These are phyloP conservation scores for Zoysia matrella DNA, from an alignment of 202 grass and related monocot species.

Conservation along the genomic window DNA sequence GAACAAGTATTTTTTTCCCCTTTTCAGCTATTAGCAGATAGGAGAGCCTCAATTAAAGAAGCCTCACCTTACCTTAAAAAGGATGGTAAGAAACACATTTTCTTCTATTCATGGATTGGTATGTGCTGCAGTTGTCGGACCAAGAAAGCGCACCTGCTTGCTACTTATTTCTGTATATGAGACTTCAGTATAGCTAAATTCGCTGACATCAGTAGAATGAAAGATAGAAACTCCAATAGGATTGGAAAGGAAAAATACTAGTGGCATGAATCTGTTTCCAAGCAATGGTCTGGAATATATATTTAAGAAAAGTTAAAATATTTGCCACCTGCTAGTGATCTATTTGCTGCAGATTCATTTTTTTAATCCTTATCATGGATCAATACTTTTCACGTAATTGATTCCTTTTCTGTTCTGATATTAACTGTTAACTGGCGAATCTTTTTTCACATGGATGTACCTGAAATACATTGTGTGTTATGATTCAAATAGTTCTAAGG, in stretches of 20 bases:
- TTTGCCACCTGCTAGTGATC: too few species aligned
- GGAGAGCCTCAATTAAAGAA: constrained; percentile 51
- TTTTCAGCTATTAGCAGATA: constrained; percentile 70
- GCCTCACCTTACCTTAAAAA: constrained; percentile 47
- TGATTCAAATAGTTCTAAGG: background rate
- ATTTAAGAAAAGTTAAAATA: too few species aligned
- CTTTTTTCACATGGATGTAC: constrained; percentile 6
- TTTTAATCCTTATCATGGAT: too few species aligned
- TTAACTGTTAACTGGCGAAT: background rate
- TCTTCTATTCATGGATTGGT: constrained; percentile 26
- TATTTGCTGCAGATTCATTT: too few species aligned
- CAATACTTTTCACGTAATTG: too few species aligned
- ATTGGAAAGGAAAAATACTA: background rate
- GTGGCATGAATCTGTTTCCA: too few species aligned
- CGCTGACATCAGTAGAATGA: background rate
- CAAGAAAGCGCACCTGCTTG: background rate
- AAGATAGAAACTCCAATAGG: background rate
- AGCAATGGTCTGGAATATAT: too few species aligned
- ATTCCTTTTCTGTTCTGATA: background rate
- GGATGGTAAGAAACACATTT: constrained; percentile 47
- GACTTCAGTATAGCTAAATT: background rate
- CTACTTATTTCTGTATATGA: background rate
- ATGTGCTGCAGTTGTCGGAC: background rate
- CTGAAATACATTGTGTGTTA: constrained; percentile 20
- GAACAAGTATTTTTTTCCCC: background rate